These are phyloP conservation scores for Dryas integrifolia DNA, from an alignment of 331 rosid species.

Conservation along the genomic window DNA sequence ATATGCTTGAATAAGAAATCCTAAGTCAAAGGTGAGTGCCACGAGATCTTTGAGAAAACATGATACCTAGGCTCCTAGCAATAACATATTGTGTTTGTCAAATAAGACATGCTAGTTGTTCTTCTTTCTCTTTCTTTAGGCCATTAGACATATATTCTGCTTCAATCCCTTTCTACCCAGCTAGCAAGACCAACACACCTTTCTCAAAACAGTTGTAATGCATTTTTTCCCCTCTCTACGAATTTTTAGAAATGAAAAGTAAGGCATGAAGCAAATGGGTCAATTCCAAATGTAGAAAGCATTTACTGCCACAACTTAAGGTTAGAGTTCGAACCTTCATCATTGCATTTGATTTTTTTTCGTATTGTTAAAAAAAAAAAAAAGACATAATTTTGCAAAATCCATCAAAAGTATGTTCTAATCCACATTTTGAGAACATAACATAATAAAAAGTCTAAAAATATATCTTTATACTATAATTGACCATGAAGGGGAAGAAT, in stretches of 20 bases:
- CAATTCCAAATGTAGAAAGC: no score
- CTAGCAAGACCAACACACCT: not conserved
- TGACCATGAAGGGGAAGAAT: not conserved
- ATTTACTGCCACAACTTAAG: no score
- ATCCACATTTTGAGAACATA: no score
- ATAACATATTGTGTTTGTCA: conserved; percentile 38
- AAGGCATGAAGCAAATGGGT: no score
- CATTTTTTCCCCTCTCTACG: not conserved
- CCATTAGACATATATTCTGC: not conserved
- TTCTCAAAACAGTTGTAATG: not conserved
- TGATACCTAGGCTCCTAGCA: not conserved
- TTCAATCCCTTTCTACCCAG: not conserved
- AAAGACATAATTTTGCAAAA: no score
- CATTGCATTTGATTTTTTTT: no score
- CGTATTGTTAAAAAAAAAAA: no score
- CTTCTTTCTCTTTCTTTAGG: not conserved
- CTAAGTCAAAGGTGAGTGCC: conserved; percentile 43
- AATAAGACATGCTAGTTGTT: conserved; percentile 38
- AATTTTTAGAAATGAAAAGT: no score
- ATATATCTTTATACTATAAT: no score
- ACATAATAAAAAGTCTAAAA: no score
- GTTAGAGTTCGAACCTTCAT: no score
- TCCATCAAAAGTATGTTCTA: no score
- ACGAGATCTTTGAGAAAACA: conserved; percentile 14
- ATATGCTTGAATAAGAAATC: conserved; percentile 23